Percentiles rank a stretch among this genome's conserved stretches.
Evolutionary conservation across 2,329 filamentous ascomycete species (phyloP).

Genomic region (Fusarium bulbicola): DNA sequence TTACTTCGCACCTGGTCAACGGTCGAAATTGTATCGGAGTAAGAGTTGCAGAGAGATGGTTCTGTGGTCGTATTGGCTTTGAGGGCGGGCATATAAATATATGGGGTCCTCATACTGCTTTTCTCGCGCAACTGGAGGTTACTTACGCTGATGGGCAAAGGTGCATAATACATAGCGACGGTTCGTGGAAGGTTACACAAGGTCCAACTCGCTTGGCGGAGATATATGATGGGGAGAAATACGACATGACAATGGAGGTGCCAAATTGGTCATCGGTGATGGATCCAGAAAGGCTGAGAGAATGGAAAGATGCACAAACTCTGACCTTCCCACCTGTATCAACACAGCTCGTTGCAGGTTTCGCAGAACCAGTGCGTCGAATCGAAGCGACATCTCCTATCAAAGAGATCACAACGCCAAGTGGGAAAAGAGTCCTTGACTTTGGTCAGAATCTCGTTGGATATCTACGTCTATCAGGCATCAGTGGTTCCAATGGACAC

Average conservation of each 20-base stretch:
- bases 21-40: slow-evolving; percentile 44
- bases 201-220: slow-evolving; percentile 49
- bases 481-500: slow-evolving; percentile 49
- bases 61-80: slow-evolving; percentile 32
- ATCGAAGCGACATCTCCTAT: slow-evolving; percentile 10
- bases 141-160: not conserved
- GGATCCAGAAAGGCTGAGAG: not conserved
- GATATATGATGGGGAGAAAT: slow-evolving; percentile 62
- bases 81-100: slow-evolving; percentile 13
- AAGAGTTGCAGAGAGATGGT: slow-evolving; percentile 52
- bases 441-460: slow-evolving; percentile 69
- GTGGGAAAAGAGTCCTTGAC: slow-evolving; percentile 60
- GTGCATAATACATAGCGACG: slow-evolving; percentile 43
- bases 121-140: slow-evolving; percentile 14
- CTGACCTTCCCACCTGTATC: slow-evolving; percentile 38
- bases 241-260: slow-evolving; percentile 47
- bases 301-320: not conserved
- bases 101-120: slow-evolving; percentile 9
- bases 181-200: slow-evolving; percentile 48
- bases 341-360: slow-evolving; percentile 58
- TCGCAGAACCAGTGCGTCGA: slow-evolving; percentile 12
- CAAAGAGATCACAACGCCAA: slow-evolving; percentile 42
- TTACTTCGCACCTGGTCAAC: slow-evolving; percentile 49
- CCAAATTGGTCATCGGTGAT: slow-evolving; percentile 16
- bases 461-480: slow-evolving; percentile 51